Conservation (phyloP, 2,329 filamentous ascomycete genomes). For the Trichoderma sp. region DNA sequence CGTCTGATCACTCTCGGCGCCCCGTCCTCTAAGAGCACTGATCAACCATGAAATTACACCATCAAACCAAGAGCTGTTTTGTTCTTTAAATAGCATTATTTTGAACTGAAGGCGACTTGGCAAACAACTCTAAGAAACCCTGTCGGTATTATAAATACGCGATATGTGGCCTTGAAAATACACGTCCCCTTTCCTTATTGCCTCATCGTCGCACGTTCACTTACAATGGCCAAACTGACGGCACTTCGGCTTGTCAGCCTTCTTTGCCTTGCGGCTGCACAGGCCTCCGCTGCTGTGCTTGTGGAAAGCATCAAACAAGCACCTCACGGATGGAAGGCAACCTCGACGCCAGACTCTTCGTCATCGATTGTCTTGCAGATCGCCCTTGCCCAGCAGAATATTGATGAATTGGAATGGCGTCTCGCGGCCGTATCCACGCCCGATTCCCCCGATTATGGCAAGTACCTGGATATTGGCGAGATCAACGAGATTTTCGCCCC, state of each 20-base stretch:
- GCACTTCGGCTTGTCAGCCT: slow-evolving; percentile 8
- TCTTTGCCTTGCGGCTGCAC: neutral
- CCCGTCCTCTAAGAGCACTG: neutral
- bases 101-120: neutral
- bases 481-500: slow-evolving; percentile 5
- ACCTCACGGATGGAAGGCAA: slow-evolving; percentile 15
- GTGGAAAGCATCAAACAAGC: slow-evolving; percentile 2
- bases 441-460: slow-evolving; percentile 1
- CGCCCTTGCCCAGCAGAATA: slow-evolving; percentile 19
- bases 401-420: slow-evolving; percentile 21
- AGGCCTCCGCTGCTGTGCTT: slow-evolving; percentile 3
- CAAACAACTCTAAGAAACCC: neutral
- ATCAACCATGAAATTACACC: slow-evolving; percentile 7
- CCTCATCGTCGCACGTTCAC: neutral
- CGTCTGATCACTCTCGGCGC: neutral
- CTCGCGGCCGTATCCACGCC: slow-evolving; percentile 22
- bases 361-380: slow-evolving; percentile 11
- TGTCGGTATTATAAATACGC: neutral
- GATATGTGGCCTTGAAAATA: too few relatives aligned
- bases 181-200: neutral
- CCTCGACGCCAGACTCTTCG: neutral
- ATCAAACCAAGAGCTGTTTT: neutral
- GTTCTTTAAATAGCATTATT: neutral
- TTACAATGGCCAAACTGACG: neutral
- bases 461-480: slow-evolving; percentile 11